Conservation (phyloP, 2,329 filamentous ascomycete genomes). For the Coniochaeta sp. region DNA sequence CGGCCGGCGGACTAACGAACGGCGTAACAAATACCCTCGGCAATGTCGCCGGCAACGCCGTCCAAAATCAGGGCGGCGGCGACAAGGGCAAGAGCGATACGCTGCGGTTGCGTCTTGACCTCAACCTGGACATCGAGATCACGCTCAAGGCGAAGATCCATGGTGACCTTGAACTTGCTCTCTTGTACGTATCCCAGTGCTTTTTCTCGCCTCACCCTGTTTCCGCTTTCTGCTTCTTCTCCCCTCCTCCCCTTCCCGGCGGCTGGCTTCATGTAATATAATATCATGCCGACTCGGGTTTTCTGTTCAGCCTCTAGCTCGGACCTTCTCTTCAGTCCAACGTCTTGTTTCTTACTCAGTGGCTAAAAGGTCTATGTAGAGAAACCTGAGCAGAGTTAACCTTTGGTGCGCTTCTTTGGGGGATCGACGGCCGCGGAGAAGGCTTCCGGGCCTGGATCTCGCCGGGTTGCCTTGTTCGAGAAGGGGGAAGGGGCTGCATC, state of each 20-base stretch:
- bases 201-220: background rate
- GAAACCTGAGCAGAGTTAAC: background rate
- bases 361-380: constrained; percentile 5
- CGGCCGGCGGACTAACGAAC: constrained; percentile 27
- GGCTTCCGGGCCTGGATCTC: background rate
- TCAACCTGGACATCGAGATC: constrained; percentile 79
- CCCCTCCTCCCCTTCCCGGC: constrained; percentile 5
- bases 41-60: constrained; percentile 27
- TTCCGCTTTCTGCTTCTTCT: background rate
- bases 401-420: background rate
- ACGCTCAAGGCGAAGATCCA: constrained; percentile 80
- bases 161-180: constrained; percentile 71
- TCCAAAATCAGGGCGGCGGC: constrained; percentile 26
- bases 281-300: background rate
- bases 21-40: constrained; percentile 34
- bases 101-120: constrained; percentile 65
- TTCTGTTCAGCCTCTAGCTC: constrained; percentile 1
- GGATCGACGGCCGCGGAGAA: background rate
- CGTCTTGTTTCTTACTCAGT: background rate
- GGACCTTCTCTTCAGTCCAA: background rate
- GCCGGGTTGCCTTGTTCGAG: background rate
- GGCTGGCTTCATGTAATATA: constrained; percentile 2
- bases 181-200: constrained; percentile 41
- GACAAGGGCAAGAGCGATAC: constrained; percentile 52
- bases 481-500: background rate